phyloP scores from a whole-genome alignment of 2,329 filamentous ascomycete genomes.

The Neofusicoccum sp. region DNA sequence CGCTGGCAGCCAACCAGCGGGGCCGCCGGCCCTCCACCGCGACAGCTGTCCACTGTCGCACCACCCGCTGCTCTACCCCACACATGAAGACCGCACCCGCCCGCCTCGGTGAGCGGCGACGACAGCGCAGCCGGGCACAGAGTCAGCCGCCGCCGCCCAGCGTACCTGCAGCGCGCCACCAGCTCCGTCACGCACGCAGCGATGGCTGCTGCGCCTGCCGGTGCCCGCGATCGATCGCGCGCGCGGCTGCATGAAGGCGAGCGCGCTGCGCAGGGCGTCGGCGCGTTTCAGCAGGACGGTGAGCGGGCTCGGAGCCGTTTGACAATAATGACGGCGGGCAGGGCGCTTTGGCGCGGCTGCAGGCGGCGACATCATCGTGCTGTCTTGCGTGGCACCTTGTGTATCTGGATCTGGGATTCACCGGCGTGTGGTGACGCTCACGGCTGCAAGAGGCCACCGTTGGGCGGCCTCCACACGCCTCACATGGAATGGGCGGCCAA shows the following conservation, averaged over 20 bases:
- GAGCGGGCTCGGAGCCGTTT: constrained; percentile 16
- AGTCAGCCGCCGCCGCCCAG: neutral
- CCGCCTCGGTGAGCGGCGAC: constrained; percentile 11
- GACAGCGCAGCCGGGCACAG: neutral
- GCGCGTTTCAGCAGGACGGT: constrained; percentile 17
- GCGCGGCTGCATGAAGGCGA: constrained; percentile 9
- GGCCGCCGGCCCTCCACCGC: constrained; percentile 12
- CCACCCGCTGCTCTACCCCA: constrained; percentile 12
- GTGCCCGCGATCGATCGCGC: constrained; percentile 1
- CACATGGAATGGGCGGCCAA: neutral
- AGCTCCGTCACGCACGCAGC: neutral
- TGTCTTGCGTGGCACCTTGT: constrained; percentile 19
- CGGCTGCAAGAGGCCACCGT: constrained; percentile 12
- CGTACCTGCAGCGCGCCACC: neutral
- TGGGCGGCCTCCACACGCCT: constrained; percentile 12
- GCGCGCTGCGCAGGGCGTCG: constrained; percentile 3
- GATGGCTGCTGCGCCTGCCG: neutral
- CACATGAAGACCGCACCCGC: constrained; percentile 1
- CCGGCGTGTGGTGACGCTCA: constrained; percentile 15
- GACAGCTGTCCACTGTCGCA: constrained; percentile 16
- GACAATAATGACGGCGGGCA: constrained; percentile 14
- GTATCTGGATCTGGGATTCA: constrained; percentile 20
- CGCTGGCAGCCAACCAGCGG: constrained; percentile 1
- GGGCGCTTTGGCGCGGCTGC: constrained; percentile 10
- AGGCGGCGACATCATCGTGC: constrained; percentile 21